A percentile compares a stretch with the other conserved stretches of the same genome.
Evolutionary conservation across 352 stramenopile species (phyloP).

Genomic region (Pythium rishiriense): DNA sequence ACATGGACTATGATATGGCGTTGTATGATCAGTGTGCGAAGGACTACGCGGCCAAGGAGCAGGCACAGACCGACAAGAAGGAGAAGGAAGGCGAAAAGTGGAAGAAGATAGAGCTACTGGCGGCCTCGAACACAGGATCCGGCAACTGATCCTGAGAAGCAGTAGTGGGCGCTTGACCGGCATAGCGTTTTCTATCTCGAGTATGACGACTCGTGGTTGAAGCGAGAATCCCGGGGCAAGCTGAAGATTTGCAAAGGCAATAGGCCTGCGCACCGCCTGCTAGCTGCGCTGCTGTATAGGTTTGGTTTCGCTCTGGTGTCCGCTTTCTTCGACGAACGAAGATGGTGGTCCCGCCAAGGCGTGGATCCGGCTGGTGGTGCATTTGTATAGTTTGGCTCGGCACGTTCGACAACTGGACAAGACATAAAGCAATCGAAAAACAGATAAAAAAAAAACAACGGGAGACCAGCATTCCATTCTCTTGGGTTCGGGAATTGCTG

Average conservation of each 20-base stretch:
- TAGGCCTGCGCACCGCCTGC: conserved; percentile 27
- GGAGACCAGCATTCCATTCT: background rate
- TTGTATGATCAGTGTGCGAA: conserved; percentile 92
- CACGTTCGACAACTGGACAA: conserved; percentile 30
- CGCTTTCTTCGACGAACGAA: background rate
- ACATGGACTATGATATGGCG: conserved; percentile 92
- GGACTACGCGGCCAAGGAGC: conserved; percentile 80
- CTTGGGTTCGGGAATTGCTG: no score
- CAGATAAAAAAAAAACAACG: conserved; percentile 1
- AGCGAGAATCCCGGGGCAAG: conserved; percentile 11
- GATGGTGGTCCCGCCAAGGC: background rate
- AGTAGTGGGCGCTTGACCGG: conserved; percentile 17
- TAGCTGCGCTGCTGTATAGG: conserved; percentile 28
- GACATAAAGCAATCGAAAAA: conserved; percentile 28
- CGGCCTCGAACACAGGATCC: conserved; percentile 64
- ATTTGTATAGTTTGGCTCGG: conserved; percentile 37
- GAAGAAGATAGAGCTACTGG: conserved; percentile 93
- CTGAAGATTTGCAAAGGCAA: conserved; percentile 25
- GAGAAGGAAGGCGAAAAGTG: conserved; percentile 89
- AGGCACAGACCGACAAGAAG: conserved; percentile 64
- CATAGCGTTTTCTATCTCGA: background rate
- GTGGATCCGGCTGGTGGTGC: conserved; percentile 25
- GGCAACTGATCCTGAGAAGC: conserved; percentile 23
- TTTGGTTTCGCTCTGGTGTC: conserved; percentile 19
- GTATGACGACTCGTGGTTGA: conserved; percentile 2